Evolutionary conservation across 2,329 filamentous ascomycete species (phyloP).

Genomic region (Monosporascus sp.): DNA sequence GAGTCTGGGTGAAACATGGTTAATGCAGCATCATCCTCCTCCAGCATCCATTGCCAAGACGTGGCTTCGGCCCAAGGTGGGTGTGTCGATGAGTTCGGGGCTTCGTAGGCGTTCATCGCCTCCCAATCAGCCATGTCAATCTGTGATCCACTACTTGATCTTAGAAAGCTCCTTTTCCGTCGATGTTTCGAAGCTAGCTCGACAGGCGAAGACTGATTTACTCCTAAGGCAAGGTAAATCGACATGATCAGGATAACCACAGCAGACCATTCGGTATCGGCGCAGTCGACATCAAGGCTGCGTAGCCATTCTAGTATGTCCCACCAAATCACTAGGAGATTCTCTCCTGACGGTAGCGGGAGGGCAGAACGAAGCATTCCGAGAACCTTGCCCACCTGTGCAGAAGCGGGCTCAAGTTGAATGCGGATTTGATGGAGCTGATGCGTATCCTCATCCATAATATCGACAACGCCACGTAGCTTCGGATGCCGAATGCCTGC

Average conservation of each 20-base stretch:
- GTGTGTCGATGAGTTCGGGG: conserved; percentile 42
- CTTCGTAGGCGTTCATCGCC: conserved; percentile 40
- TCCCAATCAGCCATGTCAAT: conserved; percentile 38
- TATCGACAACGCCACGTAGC: conserved; percentile 57
- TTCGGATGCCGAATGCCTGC: conserved; percentile 53
- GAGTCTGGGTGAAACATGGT: conserved; percentile 20
- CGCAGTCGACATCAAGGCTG: conserved; percentile 38
- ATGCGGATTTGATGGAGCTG: conserved; percentile 61
- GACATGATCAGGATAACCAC: conserved; percentile 59
- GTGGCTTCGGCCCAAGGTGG: conserved; percentile 55
- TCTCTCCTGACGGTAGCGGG: conserved; percentile 53
- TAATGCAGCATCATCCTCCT: conserved; percentile 40
- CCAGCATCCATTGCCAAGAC: conserved; percentile 68
- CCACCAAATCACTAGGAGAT: conserved; percentile 66
- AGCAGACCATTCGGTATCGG: conserved; percentile 64
- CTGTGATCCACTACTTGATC: conserved; percentile 27
- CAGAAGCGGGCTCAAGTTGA: conserved; percentile 58
- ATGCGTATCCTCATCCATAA: conserved; percentile 56
- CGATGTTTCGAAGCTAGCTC: conserved; percentile 10
- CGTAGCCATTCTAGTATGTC: conserved; percentile 66
- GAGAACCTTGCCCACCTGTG: conserved; percentile 57
- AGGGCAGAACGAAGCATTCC: conserved; percentile 60
- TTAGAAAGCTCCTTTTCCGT: conserved; percentile 19
- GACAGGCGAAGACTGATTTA: conserved; percentile 21
- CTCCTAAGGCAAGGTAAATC: conserved; percentile 56